Conservation (phyloP, 192 early-diverging fungal species). For the Coemansia brasiliensis region DNA sequence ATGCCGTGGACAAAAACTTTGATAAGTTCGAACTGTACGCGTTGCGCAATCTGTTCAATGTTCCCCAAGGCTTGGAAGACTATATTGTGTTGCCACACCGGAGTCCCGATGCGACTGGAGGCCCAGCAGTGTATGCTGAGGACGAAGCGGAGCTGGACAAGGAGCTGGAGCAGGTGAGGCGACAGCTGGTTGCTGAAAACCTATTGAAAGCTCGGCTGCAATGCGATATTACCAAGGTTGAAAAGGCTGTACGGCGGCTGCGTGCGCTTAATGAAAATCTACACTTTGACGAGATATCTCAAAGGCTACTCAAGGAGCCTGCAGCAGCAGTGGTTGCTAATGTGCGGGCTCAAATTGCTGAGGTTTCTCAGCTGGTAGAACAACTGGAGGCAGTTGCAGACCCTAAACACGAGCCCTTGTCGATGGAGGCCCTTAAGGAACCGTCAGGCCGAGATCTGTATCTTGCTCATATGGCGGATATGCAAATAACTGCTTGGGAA, state of each 20-base stretch:
- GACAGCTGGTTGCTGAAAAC: slow-evolving; percentile 36
- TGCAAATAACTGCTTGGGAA: slow-evolving; percentile 34
- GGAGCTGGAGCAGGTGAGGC: slow-evolving; percentile 35
- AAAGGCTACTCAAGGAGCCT: slow-evolving; percentile 8
- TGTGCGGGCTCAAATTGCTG: slow-evolving; percentile 21
- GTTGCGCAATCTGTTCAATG: slow-evolving; percentile 70
- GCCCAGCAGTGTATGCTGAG: slow-evolving; percentile 21
- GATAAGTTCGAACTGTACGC: slow-evolving; percentile 81
- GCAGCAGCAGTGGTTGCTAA: slow-evolving; percentile 15
- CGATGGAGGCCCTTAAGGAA: slow-evolving; percentile 35
- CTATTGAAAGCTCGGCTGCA: slow-evolving; percentile 29
- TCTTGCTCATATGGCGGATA: slow-evolving; percentile 42
- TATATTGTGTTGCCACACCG: slow-evolving; percentile 46
- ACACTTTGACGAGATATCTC: slow-evolving; percentile 29
- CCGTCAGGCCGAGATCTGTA: slow-evolving; percentile 46
- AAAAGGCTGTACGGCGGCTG: slow-evolving; percentile 28
- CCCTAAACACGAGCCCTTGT: slow-evolving; percentile 5
- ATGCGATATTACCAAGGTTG: slow-evolving; percentile 31
- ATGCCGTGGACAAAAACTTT: slow-evolving; percentile 78
- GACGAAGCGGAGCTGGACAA: slow-evolving; percentile 44
- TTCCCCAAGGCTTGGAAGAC: slow-evolving; percentile 57
- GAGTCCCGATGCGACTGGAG: slow-evolving; percentile 7
- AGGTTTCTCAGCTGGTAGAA: slow-evolving; percentile 29
- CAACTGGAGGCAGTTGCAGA: slow-evolving; percentile 26
- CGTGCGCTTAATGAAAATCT: slow-evolving; percentile 47